A percentile compares a stretch with the other conserved stretches of the same genome.
Conservation (phyloP, 2,329 filamentous ascomycete genomes). For the Didymella arachidicola region DNA sequence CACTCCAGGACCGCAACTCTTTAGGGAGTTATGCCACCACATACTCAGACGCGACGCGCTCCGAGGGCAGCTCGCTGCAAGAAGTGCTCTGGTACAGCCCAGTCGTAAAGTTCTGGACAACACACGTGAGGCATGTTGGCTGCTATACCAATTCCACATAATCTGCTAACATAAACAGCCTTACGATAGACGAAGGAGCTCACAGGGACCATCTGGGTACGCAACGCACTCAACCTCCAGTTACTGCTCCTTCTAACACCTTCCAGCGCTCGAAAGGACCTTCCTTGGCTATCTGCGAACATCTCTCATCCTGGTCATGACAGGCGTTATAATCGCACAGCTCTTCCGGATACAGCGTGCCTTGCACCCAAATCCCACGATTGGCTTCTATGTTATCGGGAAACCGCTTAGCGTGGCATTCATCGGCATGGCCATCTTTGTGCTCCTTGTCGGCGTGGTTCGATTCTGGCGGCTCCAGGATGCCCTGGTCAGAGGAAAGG, state of each 20-base stretch:
- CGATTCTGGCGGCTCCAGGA: conserved; percentile 69
- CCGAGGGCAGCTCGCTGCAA: background rate
- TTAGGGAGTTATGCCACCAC: conserved; percentile 16
- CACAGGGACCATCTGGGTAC: conserved; percentile 66
- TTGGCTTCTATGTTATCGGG: conserved; percentile 69
- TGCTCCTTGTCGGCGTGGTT: conserved; percentile 62
- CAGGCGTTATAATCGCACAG: conserved; percentile 71
- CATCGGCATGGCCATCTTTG: conserved; percentile 58
- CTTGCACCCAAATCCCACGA: conserved; percentile 52
- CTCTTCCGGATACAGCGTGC: conserved; percentile 69
- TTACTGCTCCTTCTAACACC: conserved; percentile 7
- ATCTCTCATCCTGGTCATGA: conserved; percentile 71
- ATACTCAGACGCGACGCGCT: conserved; percentile 2
- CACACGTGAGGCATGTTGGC: conserved; percentile 52
- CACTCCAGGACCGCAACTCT: conserved; percentile 8
- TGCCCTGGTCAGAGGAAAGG: conserved; percentile 65
- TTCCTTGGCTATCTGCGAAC: conserved; percentile 78
- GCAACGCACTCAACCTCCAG: background rate
- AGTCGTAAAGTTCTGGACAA: conserved; percentile 57
- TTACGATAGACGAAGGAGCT: conserved; percentile 59
- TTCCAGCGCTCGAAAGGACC: conserved; percentile 73
- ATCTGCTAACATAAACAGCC: conserved; percentile 21
- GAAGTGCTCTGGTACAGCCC: conserved; percentile 48
- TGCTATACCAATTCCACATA: background rate
- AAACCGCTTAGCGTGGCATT: conserved; percentile 64